Evolutionary conservation across 1,139 yeast genomes (phyloP), one percentile per base, ranked within the genome.

Genomic region (Blastobotrys arbuscula): DNA sequence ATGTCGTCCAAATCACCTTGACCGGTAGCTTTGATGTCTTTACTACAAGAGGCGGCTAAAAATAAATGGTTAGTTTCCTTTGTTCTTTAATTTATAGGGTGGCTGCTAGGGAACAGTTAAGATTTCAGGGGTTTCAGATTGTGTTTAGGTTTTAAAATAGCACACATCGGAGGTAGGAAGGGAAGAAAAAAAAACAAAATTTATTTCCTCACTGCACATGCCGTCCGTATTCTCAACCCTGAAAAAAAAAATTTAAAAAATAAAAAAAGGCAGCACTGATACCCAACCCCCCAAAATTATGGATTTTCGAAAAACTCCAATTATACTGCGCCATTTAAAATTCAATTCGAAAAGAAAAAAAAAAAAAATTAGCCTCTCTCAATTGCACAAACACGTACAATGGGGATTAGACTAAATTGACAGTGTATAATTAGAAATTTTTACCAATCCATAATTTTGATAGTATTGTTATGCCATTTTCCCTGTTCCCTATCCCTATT

Each of bases 1-100:
- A 85, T 77, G 41, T 71, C 66, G 62, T 86, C 94, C 65, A 92
- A 79, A 59, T 88, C 90, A 36, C 84, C 64, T 68, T 90, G 88
- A 45, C 82, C 79, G 53, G 92, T 79, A 43, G 61, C 70, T 45
- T 60, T 59, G 31, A 46, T 24, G 20, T 41, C 42, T n/a, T 38
- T 30, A 19, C 40, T 39, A 33, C 49, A 46, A 42, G 19, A 10
- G 34, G 42, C 45, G 26, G 45, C 49, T 41, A 41, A 15, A 23
- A 2, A 12, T 20, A 13, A n/a, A n/a, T n/a, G 10, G 41, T 37
- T 44, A 38, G 47, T 38, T 24, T 13, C 6, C 20, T 38, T 44
- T 6, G 10, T 44, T 16, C 20, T 8, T 30, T 38, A 3, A 13
- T 20, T 19, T 13, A n/a, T 35, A 18, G 20, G 5, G 37, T 15